A percentile compares a stretch with the other conserved stretches of the same genome.
Conservation (phyloP, 1,284 basidiomycete species). For the Ustilago shanxiensis region DNA sequence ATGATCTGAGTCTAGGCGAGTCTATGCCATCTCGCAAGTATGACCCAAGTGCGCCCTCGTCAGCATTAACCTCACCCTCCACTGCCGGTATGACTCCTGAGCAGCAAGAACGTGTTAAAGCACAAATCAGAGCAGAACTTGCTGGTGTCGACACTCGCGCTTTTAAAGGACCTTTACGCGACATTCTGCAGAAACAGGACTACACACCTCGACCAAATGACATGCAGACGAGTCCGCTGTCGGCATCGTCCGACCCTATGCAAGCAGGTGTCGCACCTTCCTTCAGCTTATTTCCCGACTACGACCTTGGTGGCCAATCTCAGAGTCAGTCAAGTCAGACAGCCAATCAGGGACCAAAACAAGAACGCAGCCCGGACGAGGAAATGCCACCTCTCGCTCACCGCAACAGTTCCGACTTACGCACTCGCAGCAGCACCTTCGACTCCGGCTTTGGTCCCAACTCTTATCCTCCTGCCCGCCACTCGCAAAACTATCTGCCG, state of each 20-base stretch:
- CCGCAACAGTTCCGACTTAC: slow-evolving; percentile 26
- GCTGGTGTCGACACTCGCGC: slow-evolving; percentile 58
- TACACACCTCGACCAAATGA: slow-evolving; percentile 34
- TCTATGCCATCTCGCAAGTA: slow-evolving; percentile 25
- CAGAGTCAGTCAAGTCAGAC: slow-evolving; percentile 19
- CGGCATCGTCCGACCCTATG: slow-evolving; percentile 41
- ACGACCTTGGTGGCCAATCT: slow-evolving; percentile 30
- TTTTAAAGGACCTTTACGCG: slow-evolving; percentile 57
- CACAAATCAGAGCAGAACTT: slow-evolving; percentile 54
- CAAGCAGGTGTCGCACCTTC: slow-evolving; percentile 46
- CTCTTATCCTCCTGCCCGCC: slow-evolving; percentile 42
- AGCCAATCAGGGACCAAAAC: neutral
- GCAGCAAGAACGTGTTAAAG: slow-evolving; percentile 47
- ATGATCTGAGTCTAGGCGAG: slow-evolving; percentile 49
- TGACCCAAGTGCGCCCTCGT: slow-evolving; percentile 13
- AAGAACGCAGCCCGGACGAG: slow-evolving; percentile 7
- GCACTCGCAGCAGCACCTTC: slow-evolving; percentile 51
- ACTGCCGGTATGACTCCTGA: slow-evolving; percentile 31
- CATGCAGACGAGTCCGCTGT: slow-evolving; percentile 43
- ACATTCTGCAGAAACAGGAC: slow-evolving; percentile 52
- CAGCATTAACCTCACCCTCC: slow-evolving; percentile 30
- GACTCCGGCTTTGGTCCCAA: slow-evolving; percentile 40
- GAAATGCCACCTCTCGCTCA: slow-evolving; percentile 25
- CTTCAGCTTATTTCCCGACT: slow-evolving; percentile 49
- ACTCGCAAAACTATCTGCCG: slow-evolving; percentile 44